These are phyloP conservation scores for Aphanomyces stellatus DNA, from an alignment of 352 stramenopile species.

Conservation along the genomic window DNA sequence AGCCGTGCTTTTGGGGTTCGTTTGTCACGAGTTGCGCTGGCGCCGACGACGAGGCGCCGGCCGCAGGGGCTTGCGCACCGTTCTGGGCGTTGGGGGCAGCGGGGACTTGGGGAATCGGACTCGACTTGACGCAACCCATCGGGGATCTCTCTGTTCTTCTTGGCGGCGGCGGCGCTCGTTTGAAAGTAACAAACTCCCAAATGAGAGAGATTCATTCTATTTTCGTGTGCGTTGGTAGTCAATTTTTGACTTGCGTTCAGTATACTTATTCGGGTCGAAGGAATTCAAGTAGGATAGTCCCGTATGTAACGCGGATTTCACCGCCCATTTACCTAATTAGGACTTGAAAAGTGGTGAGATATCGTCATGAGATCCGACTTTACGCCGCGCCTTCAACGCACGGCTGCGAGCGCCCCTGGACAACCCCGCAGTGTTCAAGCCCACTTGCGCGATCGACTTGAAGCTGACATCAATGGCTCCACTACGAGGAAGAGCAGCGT, in stretches of 20 bases:
- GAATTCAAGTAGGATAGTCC: too few relatives aligned
- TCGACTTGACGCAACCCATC: constrained; percentile 22
- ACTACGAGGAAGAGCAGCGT: too few relatives aligned
- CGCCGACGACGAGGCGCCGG: background rate
- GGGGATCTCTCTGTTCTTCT: too few relatives aligned
- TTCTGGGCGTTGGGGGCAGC: background rate
- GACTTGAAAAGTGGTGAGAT: too few relatives aligned
- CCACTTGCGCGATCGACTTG: too few relatives aligned
- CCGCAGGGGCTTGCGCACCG: background rate
- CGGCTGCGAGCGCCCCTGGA: too few relatives aligned
- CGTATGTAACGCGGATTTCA: too few relatives aligned
- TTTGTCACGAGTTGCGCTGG: background rate
- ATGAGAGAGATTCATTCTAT: background rate
- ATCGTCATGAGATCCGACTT: background rate
- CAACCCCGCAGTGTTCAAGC: too few relatives aligned
- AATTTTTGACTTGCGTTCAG: background rate
- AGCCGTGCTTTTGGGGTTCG: constrained; percentile 24
- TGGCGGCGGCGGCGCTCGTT: background rate
- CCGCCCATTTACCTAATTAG: too few relatives aligned
- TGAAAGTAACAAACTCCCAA: background rate
- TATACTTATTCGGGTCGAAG: too few relatives aligned
- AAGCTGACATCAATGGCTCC: too few relatives aligned
- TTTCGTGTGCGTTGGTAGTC: background rate
- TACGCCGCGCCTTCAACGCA: background rate
- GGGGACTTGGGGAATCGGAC: constrained; percentile 16